Conservation (phyloP, 495 filamentous ascomycete species). For the Penicillium canariense region DNA sequence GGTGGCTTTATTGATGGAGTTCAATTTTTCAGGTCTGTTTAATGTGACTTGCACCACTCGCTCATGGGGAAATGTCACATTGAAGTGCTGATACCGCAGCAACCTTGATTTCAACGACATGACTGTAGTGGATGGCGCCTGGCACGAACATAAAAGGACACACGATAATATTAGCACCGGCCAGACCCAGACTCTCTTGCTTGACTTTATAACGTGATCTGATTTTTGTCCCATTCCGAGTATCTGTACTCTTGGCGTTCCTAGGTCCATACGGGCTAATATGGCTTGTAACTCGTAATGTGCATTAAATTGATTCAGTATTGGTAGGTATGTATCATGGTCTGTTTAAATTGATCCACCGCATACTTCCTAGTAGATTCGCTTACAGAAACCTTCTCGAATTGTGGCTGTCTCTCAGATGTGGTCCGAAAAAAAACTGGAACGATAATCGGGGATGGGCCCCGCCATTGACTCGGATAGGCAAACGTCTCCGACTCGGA, state of each 20-base stretch:
- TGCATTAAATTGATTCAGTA: not conserved
- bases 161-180: not conserved
- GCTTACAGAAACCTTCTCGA: not conserved
- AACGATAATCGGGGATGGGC: not conserved
- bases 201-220: not conserved
- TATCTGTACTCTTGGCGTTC: not conserved
- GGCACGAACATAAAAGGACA: not conserved
- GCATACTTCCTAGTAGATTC: not conserved
- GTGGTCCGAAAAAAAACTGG: not conserved
- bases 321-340: not conserved
- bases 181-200: not conserved
- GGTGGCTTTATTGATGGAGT: slow-evolving; percentile 45
- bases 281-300: not conserved
- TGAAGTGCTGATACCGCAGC: slow-evolving; percentile 25
- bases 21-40: slow-evolving; percentile 45
- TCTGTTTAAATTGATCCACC: not conserved
- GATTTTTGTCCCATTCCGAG: not conserved
- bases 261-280: not conserved
- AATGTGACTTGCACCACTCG: slow-evolving; percentile 44
- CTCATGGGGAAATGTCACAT: slow-evolving; percentile 42
- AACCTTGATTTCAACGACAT: slow-evolving; percentile 26
- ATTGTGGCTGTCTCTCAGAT: not conserved
- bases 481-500: not conserved
- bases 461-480: not conserved
- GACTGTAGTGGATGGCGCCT: not conserved